These are phyloP conservation scores for Penicillium sp. DNA, from an alignment of 2,329 filamentous ascomycete genomes.

Conservation along the genomic window DNA sequence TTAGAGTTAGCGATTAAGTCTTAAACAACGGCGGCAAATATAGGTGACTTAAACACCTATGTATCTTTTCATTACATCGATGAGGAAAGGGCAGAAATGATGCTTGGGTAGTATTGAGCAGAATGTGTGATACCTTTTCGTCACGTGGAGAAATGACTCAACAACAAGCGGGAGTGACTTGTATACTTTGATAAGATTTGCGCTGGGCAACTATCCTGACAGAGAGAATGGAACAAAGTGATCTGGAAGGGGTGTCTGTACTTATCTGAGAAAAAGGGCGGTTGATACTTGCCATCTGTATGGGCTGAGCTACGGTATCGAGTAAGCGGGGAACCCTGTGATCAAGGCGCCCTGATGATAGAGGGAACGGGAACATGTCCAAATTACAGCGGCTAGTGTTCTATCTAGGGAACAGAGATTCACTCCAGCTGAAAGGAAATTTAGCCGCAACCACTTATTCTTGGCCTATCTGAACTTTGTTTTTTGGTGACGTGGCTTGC, in stretches of 20 bases:
- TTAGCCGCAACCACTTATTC: neutral
- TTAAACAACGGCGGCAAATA: neutral
- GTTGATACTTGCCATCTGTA: conserved; percentile 1
- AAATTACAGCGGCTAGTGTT: conserved; percentile 1
- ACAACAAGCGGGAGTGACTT: neutral
- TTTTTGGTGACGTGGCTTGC: conserved; percentile 1
- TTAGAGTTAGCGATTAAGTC: conserved; percentile 1
- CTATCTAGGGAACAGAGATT: neutral
- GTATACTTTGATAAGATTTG: conserved; percentile 2
- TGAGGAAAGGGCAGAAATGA: conserved; percentile 1
- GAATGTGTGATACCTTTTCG: conserved; percentile 2
- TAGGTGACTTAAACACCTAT: conserved; percentile 1
- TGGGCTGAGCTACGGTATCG: conserved; percentile 1
- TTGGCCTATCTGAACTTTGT: neutral
- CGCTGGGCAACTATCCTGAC: conserved; percentile 2
- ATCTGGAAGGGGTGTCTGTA: conserved; percentile 1
- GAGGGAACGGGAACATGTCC: neutral
- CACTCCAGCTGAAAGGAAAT: conserved; percentile 1
- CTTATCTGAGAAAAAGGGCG: conserved; percentile 1
- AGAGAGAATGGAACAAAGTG: neutral
- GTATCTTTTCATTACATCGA: neutral
- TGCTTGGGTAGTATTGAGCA: conserved; percentile 2
- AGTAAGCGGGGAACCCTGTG: conserved; percentile 3
- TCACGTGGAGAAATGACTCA: conserved; percentile 2
- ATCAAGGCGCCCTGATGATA: neutral